Evolutionary conservation across 2,329 filamentous ascomycete species (phyloP), one percentile per base, ranked within the genome.

Genomic region (Botryotinia globosa): DNA sequence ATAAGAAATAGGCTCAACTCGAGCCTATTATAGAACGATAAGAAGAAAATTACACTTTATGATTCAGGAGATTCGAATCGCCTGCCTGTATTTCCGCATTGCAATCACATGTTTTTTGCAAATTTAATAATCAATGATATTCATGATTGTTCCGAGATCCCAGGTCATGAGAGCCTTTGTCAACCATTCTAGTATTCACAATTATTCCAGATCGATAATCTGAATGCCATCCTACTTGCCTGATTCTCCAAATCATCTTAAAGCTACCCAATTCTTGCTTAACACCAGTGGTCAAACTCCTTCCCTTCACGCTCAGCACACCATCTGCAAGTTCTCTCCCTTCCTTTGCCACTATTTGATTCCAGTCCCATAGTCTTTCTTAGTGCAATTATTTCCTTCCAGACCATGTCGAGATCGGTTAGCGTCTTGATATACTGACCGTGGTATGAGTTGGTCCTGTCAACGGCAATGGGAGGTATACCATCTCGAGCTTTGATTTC

Each of bases 31-130:
- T 34, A 48, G 29, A 45, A 34, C 29, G 32, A 34, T 34, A 22
- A 34, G 42, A 65, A 34, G 29, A 22, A 12, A 32, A 44, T 25
- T 14, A 10, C 32, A 3, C 20, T 25, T 34, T 7, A 34, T 34
- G 4, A 45, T 64, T 34, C 29, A 25, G 18, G 20, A 48, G 10
- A 16, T 44, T 16, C 48, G n/a, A n/a, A 14, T 7, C 25, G 7
- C 48, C 44, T 63, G 29, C 37, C 25, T 44, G n/a, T 63, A 29
- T 7, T 42, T 63, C 14, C 8, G 16, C 12, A n/a, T 51, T 29
- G n/a, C 61, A 44, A 63, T 63, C 37, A 42, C 61, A n/a, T 39
- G 37, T 63, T 63, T 63, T 62, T 39, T 42, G 37, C 37, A 62
- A 42, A 18, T 25, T 29, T 22, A 4, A 65, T 48, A 20, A 14